phyloP scores from a whole-genome alignment of 768 basidiomycete genomes.

The Filobasidium wieringae region DNA sequence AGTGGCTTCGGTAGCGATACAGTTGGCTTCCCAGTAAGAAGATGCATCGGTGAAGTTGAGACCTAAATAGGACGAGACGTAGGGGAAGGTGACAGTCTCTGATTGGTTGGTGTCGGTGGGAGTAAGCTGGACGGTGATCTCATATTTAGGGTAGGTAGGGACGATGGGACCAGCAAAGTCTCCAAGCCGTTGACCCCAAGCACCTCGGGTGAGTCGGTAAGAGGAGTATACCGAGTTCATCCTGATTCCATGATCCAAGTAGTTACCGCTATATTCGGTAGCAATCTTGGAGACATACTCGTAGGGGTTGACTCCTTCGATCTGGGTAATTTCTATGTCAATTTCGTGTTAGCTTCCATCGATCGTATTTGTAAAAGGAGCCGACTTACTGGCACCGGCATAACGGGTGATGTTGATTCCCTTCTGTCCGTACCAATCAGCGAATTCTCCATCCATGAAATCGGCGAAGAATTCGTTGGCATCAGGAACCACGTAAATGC shows the following conservation, averaged over 20 bases:
- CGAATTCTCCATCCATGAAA: constrained; percentile 43
- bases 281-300: constrained; percentile 52
- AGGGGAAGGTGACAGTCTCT: constrained; percentile 47
- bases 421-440: constrained; percentile 44
- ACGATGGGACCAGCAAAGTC: constrained; percentile 49
- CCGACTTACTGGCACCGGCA: constrained; percentile 45
- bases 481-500: constrained; percentile 50
- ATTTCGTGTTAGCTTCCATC: neutral
- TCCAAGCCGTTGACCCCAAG: constrained; percentile 51
- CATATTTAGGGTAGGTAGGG: constrained; percentile 39
- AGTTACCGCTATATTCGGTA: constrained; percentile 52
- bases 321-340: constrained; percentile 42
- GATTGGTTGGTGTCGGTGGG: constrained; percentile 43
- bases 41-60: constrained; percentile 45
- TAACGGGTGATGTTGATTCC: constrained; percentile 52
- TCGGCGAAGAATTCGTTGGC: constrained; percentile 46
- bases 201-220: constrained; percentile 45
- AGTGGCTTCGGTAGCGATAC: constrained; percentile 45
- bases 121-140: constrained; percentile 46
- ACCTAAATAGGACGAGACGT: constrained; percentile 46
- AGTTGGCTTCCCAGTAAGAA: constrained; percentile 53
- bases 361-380: neutral
- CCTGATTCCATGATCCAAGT: constrained; percentile 53
- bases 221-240: constrained; percentile 53
- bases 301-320: constrained; percentile 49